These are phyloP conservation scores for Trifolium subterraneum DNA, from an alignment of 306 rosid genomes.

Conservation along the genomic window DNA sequence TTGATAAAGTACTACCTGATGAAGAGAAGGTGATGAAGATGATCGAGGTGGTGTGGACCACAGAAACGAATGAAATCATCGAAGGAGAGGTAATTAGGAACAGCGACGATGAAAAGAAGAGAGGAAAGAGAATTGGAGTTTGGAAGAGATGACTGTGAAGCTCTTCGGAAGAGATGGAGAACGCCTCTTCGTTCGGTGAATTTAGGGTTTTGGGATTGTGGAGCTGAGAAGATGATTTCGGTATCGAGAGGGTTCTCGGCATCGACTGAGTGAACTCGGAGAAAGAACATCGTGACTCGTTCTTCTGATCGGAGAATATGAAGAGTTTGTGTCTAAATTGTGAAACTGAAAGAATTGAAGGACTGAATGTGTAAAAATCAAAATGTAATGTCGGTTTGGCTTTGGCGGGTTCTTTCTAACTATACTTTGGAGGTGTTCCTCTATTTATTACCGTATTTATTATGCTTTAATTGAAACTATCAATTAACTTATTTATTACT, in stretches of 20 bases:
- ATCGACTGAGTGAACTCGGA: slow-evolving; percentile 90
- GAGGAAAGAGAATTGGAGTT: slow-evolving; percentile 66
- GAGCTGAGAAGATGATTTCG: slow-evolving; percentile 43
- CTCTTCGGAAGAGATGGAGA: slow-evolving; percentile 74
- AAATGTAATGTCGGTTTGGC: neutral
- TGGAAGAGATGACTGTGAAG: slow-evolving; percentile 59
- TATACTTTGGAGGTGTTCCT: too few relatives aligned
- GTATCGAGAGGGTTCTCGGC: slow-evolving; percentile 58
- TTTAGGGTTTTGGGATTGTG: slow-evolving; percentile 47
- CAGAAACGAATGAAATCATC: slow-evolving; percentile 77
- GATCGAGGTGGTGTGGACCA: slow-evolving; percentile 67
- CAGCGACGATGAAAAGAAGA: slow-evolving; percentile 72
- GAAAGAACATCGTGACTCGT: slow-evolving; percentile 64
- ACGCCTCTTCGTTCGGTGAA: slow-evolving; percentile 78
- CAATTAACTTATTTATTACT: too few relatives aligned
- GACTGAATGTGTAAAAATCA: slow-evolving; percentile 42
- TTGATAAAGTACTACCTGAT: slow-evolving; percentile 53
- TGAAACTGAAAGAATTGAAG: neutral
- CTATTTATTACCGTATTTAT: too few relatives aligned
- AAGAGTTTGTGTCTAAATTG: neutral
- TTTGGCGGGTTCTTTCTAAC: slow-evolving; percentile 18
- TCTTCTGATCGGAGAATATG: slow-evolving; percentile 1
- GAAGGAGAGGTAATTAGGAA: slow-evolving; percentile 82
- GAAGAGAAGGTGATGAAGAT: slow-evolving; percentile 70
- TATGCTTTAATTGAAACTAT: too few relatives aligned